Evolutionary conservation across 2,329 filamentous ascomycete genomes (phyloP), one percentile per base, ranked within the genome.

Genomic region (Clathrospora elynae): DNA sequence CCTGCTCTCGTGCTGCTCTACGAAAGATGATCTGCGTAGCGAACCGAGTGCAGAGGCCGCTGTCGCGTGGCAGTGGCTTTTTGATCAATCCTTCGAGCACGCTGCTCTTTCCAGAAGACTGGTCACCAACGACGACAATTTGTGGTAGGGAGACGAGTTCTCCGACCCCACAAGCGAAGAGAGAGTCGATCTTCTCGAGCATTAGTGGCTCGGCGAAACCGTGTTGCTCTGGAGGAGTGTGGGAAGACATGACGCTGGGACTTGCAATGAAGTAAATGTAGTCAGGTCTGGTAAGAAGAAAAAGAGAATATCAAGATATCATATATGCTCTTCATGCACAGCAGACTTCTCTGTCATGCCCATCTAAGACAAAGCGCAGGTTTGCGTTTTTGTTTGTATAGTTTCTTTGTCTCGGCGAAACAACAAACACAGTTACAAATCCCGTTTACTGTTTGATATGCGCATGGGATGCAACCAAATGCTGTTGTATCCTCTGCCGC

Each of bases 21-120:
- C 67, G 67, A 30, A 72, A 69, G 11, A 64, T 72, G 22, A 78
- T 76, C 43, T 77, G 70, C 0, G 75, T 78, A 0, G 75, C 73
- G 53, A 74, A 76, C 2, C 71, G 55, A 2, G 74, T 77, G 32
- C 73, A 76, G 0, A 75, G 56, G 0, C 66, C 68, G 34, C 55
- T 62, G n/a, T 68, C 62, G 4, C 66, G 65, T 17, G 73, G 73
- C 35, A 75, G 72, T 1, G 62, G 67, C 0, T 73, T 42, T 4
- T 56, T 50, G 3, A 66, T 71, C 40, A 70, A 8, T 35, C 60
- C 41, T 59, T 71, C 49, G 17, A 69, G 37, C 13, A 62, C 46
- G 6, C 53, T 71, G 16, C 46, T 64, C 56, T 60, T 69, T 1
- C 73, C 71, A 33, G 63, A 68, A 0, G 68, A 73, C 42, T 75